Base-by-base conservation (phyloP, 768 basidiomycete species). In the Suillus luteus region DNA sequence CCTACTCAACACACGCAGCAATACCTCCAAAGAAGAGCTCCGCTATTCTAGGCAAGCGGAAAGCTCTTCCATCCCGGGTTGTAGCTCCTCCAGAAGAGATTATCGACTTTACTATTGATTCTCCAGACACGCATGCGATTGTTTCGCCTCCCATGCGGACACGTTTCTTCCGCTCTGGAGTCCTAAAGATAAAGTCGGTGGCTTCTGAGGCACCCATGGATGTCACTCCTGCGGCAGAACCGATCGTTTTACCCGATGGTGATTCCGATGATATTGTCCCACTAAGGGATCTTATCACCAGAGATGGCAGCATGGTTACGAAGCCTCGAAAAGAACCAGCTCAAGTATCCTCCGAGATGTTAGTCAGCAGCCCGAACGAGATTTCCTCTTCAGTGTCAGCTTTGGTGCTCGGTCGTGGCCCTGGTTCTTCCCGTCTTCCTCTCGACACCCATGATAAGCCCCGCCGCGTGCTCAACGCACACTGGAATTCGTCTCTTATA, bases 391-490 rank as follows among this genome's bases (percentile, higher is more conserved):
- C 24, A 38, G 24, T 19, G 41, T 10, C 24, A 24, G 17, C 64
- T 2, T 61, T 49, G 40, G 7, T 40, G 31, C 40, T 64, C 27
- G 49, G 60, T 15, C 27, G 48, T 33, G n/a, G 38, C 5, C 49
- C 57, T 44, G 59, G 54, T 22, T 65, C 38, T 27, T 37, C 68
- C 1, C 44, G 38, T 11, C 63, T 76, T 54, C 64, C 68, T 9
- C 71, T 73, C 14, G 72, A 76, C 7, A 62, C 72, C 43, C 66
- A 74, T 54, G 82, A 83, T 65, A 80, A 72, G 64, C 72, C 79
- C 44, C 81, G 81, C 33, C 76, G 79, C 38, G 49, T 83, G 14
- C 64, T 83, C 54, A 64, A 59, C 33, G 60, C 49, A 33, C 57
- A 62, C 19, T 55, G 27, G 44, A 59, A 48, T 15, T 70, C 66